A percentile compares a stretch with the other conserved stretches of the same genome.
Conservation (phyloP, 352 stramenopile species). For the Globisporangium nodosum region DNA sequence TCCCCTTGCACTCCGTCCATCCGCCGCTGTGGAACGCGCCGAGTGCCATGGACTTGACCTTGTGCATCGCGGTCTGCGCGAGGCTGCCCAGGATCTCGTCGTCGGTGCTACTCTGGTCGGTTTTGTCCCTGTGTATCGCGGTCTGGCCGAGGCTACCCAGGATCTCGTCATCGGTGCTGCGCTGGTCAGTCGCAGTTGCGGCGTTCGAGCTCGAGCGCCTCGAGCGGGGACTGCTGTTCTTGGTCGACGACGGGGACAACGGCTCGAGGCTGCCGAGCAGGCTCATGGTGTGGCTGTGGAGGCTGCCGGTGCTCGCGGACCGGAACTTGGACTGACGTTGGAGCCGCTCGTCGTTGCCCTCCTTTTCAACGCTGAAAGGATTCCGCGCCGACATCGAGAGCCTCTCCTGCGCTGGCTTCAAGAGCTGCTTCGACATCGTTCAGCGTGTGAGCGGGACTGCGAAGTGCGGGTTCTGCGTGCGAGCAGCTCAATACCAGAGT, state of each 20-base stretch:
- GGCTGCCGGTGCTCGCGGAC: constrained; percentile 12
- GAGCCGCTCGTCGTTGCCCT: not conserved
- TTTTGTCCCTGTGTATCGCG: not conserved
- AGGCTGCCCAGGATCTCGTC: constrained; percentile 13
- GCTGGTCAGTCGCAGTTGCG: not conserved
- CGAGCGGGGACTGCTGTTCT: constrained; percentile 2
- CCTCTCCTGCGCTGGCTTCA: not conserved
- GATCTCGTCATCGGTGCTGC: not conserved
- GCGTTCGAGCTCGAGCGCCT: constrained; percentile 3
- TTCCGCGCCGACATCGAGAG: not conserved
- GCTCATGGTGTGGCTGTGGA: constrained; percentile 7
- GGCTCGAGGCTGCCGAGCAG: constrained; percentile 1
- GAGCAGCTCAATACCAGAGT: not conserved
- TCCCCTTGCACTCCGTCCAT: constrained; percentile 7
- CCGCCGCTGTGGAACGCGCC: constrained; percentile 2
- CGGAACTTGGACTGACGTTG: not conserved
- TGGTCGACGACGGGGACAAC: constrained; percentile 6
- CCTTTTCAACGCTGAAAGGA: constrained; percentile 9
- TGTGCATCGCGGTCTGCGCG: constrained; percentile 8
- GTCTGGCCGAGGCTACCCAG: too few relatives aligned
- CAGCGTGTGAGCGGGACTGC: not conserved
- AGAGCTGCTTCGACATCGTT: not conserved
- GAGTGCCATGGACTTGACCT: constrained; percentile 8
- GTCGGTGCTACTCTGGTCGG: constrained; percentile 5
- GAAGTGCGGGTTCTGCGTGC: not conserved